phyloP scores from a whole-genome alignment of 495 filamentous ascomycete species.

The Podospora australis region DNA sequence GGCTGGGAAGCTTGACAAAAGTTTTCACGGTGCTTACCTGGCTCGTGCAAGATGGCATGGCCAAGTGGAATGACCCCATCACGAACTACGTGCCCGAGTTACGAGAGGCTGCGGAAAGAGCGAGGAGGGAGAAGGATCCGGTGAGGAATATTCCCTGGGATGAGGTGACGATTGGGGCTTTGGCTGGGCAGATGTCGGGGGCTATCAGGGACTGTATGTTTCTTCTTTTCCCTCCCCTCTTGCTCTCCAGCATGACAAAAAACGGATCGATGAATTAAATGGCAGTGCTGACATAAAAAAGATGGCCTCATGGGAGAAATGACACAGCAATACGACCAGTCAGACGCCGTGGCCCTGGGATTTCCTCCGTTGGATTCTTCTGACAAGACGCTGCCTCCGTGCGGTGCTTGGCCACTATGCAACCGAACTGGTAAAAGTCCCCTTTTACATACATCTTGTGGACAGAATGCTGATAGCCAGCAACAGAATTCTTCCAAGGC shows the following conservation, averaged over 20 bases:
- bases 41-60: conserved; percentile 37
- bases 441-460: too few species aligned
- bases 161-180: conserved; percentile 46
- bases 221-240: too few species aligned
- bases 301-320: conserved; percentile 36
- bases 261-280: too few species aligned
- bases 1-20: conserved; percentile 46
- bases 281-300: too few species aligned
- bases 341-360: conserved; percentile 22
- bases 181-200: conserved; percentile 50
- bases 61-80: conserved; percentile 37
- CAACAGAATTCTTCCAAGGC: conserved; percentile 47
- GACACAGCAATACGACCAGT: conserved; percentile 33
- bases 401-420: conserved; percentile 30
- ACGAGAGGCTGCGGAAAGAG: conserved; percentile 24
- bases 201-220: conserved; percentile 44
- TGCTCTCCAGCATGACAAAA: too few species aligned
- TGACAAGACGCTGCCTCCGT: conserved; percentile 36
- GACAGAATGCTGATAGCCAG: too few species aligned
- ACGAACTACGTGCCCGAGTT: conserved; percentile 54
- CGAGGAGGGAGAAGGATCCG: conserved; percentile 26
- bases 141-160: conserved; percentile 45
- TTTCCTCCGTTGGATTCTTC: conserved; percentile 37
- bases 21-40: conserved; percentile 43
- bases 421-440: conserved; percentile 29